Base-by-base conservation (phyloP, 2,329 filamentous ascomycete genomes). In the Venturia carpophila region DNA sequence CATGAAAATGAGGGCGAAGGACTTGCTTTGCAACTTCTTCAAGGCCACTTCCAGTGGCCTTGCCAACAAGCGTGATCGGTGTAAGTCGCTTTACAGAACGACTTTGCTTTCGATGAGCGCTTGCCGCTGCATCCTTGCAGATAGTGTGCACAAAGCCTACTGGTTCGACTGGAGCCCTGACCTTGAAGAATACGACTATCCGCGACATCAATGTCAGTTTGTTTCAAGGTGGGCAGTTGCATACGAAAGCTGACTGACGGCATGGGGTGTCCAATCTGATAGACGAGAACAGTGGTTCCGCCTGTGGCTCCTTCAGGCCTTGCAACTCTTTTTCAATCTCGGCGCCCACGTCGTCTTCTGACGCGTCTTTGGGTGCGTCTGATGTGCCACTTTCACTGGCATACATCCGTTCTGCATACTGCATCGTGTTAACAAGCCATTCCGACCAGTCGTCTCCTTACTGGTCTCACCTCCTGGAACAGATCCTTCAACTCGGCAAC, bases 251-350 rank as follows among this genome's bases (percentile, higher is more conserved):
- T 27, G 27, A 70, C 79, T 73, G 73, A 83, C 81, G 76, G 72
- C 82, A 84, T 63, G 82, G 82, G 64, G 84, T 80, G 41, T 85
- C 80, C 56, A 86, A 69, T 68, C 77, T 81, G 67, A 85, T 74
- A 10, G 79, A 75, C 65, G 79, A 79, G 71, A 85, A 85, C 19
- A 82, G 74, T 65, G 79, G 79, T 66, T 79, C 77, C 34, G 73
- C 75, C 64, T 72, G 71, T 67, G 80, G 79, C 68, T 78, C 79
- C 67, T 83, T 85, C 70, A 92, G 82, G 2, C 78, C 80, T 37
- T 81, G 82, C n/a, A 94, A 75, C 75, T 94, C 91, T 71, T 85
- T 86, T 69, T 84, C 74, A 69, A 94, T 90, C 37, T 86, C 83
- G 5, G 84, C 81, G 72, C 92, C 90, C 69, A 94, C 91, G 69